Evolutionary conservation across 164 flowering plant genomes (phyloP).

Genomic region (Vitis riparia): DNA sequence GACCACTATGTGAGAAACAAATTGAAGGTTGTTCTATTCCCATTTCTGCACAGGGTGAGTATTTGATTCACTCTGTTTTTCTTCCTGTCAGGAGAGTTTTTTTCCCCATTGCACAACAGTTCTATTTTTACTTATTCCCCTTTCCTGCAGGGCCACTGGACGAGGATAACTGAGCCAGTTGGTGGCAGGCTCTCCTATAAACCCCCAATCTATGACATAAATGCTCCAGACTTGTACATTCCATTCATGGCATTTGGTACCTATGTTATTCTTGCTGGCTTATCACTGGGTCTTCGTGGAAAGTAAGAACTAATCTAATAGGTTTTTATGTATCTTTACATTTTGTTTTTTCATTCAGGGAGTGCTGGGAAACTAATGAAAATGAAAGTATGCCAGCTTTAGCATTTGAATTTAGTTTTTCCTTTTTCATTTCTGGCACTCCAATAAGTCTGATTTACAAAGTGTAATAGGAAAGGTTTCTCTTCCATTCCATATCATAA

Average conservation of each 20-base stretch:
- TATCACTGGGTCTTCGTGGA: slow-evolving; percentile 45
- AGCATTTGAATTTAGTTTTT: not conserved
- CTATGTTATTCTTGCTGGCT: slow-evolving; percentile 50
- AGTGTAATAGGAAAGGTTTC: not conserved
- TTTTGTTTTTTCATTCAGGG: not conserved
- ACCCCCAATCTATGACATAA: slow-evolving; percentile 54
- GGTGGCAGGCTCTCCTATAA: slow-evolving; percentile 53
- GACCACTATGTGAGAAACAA: slow-evolving; percentile 62
- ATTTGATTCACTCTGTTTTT: not conserved
- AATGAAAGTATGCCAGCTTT: not conserved
- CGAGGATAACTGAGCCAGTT: slow-evolving; percentile 53
- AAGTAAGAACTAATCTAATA: slow-evolving; percentile 27
- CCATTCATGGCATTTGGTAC: slow-evolving; percentile 59
- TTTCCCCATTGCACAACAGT: not conserved
- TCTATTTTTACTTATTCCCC: not conserved
- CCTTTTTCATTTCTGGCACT: not conserved
- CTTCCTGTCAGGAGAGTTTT: not conserved
- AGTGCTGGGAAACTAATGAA: not conserved
- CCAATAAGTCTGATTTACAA: no score
- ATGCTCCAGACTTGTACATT: slow-evolving; percentile 55
- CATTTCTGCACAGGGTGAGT: slow-evolving; percentile 53
- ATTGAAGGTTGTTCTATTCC: slow-evolving; percentile 50
- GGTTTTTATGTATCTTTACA: not conserved
- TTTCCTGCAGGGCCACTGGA: slow-evolving; percentile 51
- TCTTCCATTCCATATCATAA: not conserved